Evolutionary conservation across 768 basidiomycete genomes (phyloP).

Genomic region (Pleurotus cornucopiae): DNA sequence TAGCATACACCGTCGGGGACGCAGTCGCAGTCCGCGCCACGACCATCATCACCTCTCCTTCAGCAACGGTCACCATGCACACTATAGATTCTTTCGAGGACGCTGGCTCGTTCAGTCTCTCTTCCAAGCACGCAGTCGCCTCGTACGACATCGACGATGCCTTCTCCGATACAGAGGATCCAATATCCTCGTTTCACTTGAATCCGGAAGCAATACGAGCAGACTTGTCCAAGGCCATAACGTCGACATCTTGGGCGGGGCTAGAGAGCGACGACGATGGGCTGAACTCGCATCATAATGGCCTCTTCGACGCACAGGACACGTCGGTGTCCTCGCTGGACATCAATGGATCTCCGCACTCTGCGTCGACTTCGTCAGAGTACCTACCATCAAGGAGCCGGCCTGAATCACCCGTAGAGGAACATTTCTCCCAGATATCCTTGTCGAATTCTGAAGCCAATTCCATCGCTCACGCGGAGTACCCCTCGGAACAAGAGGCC

Average conservation of each 20-base stretch:
- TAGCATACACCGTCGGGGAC: not conserved
- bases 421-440: conserved; percentile 15
- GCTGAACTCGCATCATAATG: conserved; percentile 25
- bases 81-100: not conserved
- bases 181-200: conserved; percentile 48
- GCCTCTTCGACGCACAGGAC: conserved; percentile 25
- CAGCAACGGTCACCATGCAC: not conserved
- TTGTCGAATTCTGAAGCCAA: conserved; percentile 16
- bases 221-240: conserved; percentile 50
- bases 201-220: conserved; percentile 56
- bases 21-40: not conserved
- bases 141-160: conserved; percentile 59
- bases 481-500: no score
- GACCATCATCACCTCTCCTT: not conserved
- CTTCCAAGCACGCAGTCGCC: conserved; percentile 20
- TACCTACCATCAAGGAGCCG: conserved; percentile 3
- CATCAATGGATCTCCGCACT: conserved; percentile 33
- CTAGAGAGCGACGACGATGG: conserved; percentile 28
- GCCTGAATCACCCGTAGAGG: not conserved
- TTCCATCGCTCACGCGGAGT: not conserved
- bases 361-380: conserved; percentile 6
- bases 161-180: conserved; percentile 57
- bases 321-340: conserved; percentile 55
- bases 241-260: conserved; percentile 26
- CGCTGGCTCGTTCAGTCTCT: conserved; percentile 8